phyloP scores from a whole-genome alignment of 495 filamentous ascomycete species.

The Geopyxis carbonaria region DNA sequence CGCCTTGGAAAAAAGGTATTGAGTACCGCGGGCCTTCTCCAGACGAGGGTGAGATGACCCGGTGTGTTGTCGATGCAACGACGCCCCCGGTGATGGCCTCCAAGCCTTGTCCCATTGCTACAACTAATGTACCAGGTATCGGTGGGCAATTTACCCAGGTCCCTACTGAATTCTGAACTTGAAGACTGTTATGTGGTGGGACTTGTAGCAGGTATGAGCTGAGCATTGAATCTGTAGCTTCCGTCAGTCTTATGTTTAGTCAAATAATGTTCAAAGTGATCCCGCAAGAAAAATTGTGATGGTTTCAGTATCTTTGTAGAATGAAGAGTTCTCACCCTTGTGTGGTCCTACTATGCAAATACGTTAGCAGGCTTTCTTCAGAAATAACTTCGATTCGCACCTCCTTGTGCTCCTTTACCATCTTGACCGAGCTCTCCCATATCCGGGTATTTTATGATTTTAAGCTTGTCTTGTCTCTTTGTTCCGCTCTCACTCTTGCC shows the following conservation, averaged over 20 bases:
- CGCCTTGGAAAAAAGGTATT: slow-evolving; percentile 87
- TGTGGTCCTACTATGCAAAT: slow-evolving; percentile 43
- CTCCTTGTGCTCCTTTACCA: slow-evolving; percentile 6
- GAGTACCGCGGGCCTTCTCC: slow-evolving; percentile 60
- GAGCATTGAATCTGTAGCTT: slow-evolving; percentile 57
- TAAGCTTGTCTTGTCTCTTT: slow-evolving; percentile 57
- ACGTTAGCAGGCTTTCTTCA: slow-evolving; percentile 3
- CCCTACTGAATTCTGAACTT: slow-evolving; percentile 73
- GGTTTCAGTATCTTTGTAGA: not conserved
- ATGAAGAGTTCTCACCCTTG: slow-evolving; percentile 36
- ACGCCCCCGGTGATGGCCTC: slow-evolving; percentile 83
- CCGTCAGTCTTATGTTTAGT: not conserved
- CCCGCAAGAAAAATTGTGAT: not conserved
- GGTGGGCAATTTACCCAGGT: slow-evolving; percentile 67
- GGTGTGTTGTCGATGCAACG: slow-evolving; percentile 71
- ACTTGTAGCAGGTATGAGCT: slow-evolving; percentile 77
- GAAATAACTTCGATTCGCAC: slow-evolving; percentile 5
- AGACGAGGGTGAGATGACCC: slow-evolving; percentile 48
- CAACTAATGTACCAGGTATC: slow-evolving; percentile 48
- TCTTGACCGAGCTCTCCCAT: slow-evolving; percentile 10
- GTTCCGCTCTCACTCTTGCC: slow-evolving; percentile 36
- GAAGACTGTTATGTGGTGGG: slow-evolving; percentile 58
- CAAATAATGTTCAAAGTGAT: not conserved
- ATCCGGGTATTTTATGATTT: slow-evolving; percentile 65
- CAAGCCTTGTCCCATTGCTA: slow-evolving; percentile 83